These are phyloP conservation scores for Cladophialophora chaetospira DNA, from an alignment of 2,329 filamentous ascomycete genomes.

Conservation along the genomic window DNA sequence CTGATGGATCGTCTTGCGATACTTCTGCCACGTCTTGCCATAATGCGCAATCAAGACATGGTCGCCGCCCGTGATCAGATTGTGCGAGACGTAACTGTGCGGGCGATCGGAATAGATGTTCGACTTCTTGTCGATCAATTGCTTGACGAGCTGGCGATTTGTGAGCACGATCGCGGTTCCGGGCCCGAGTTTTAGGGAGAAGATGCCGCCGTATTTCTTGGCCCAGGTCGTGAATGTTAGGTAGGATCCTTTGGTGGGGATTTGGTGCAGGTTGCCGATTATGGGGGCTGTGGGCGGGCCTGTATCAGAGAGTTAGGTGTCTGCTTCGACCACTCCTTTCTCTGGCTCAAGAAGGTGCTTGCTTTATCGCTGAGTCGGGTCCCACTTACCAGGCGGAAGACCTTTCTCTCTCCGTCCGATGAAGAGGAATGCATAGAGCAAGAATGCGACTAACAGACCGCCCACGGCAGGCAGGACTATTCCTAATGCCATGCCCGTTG, in stretches of 20 bases:
- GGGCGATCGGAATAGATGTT: conserved; percentile 49
- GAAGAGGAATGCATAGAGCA: conserved; percentile 24
- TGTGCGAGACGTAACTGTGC: conserved; percentile 44
- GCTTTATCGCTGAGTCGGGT: not conserved
- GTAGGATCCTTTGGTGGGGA: conserved; percentile 39
- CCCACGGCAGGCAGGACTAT: conserved; percentile 6
- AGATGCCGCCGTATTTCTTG: conserved; percentile 48
- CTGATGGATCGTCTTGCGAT: conserved; percentile 52
- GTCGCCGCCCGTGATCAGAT: conserved; percentile 50
- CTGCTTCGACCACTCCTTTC: not conserved
- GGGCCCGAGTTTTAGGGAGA: conserved; percentile 46
- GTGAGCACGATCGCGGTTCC: conserved; percentile 47
- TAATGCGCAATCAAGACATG: conserved; percentile 54
- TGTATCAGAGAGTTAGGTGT: not conserved
- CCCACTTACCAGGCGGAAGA: conserved; percentile 39
- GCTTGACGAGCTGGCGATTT: conserved; percentile 43
- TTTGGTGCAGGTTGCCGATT: conserved; percentile 46
- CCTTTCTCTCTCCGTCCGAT: conserved; percentile 24
- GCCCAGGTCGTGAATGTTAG: conserved; percentile 41
- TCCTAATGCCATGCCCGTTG: conserved; percentile 1
- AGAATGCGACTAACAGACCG: conserved; percentile 16
- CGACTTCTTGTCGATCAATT: conserved; percentile 50
- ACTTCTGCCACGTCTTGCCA: conserved; percentile 48
- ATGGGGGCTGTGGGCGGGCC: conserved; percentile 34
- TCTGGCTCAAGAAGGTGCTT: not conserved